Evolutionary conservation across 2,329 filamentous ascomycete genomes (phyloP), one percentile per base, ranked within the genome.

Genomic region (Hypoxylon sp.): DNA sequence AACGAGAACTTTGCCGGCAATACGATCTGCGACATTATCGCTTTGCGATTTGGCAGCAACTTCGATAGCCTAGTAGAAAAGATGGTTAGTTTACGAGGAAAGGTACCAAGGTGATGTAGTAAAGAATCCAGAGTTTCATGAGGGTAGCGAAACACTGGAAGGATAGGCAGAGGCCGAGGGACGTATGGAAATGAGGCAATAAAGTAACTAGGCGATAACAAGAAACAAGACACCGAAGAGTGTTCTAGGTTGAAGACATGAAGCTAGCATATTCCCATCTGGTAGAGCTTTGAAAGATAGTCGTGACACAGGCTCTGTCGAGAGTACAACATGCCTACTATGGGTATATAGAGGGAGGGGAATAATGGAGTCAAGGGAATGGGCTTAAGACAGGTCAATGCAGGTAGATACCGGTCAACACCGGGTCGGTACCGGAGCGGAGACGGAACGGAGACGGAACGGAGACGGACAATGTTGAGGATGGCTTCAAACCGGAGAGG

Each of bases 11-110:
- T 81, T 75, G 2, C 80, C 82, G 0, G 78, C 77, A 13, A 78
- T 78, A 68, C 81, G 82, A 56, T 84, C 80, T 1, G 69, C 66
- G 0, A 82, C 78, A 47, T 83, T 81, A 67, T 87, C 85, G 1
- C 84, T 73, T 69, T 83, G 81, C 19, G 83, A 82, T 72, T 85
- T 82, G 13, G 84, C 84, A 56, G 79, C 82, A 39, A 81, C 72
- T 54, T 75, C 74, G 3, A 76, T 30, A 26, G 73, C 73, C 74
- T 75, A 52, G 5, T 7, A 22, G 15, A 47, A 55, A 46, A 6
- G 19, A n/a, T 19, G 17, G 28, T 68, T 60, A 66, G 66, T n/a
- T 22, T 44, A 34, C 67, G 19, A 4, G 39, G 10, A 15, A 8
- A n/a, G 13, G 20, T 2, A 34, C 11, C 24, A 24, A 32, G 19